Percentiles rank a stretch among this genome's conserved stretches.
These are phyloP conservation scores for Penicillium sp. DNA, from an alignment of 2,329 filamentous ascomycete species.

Conservation along the genomic window DNA sequence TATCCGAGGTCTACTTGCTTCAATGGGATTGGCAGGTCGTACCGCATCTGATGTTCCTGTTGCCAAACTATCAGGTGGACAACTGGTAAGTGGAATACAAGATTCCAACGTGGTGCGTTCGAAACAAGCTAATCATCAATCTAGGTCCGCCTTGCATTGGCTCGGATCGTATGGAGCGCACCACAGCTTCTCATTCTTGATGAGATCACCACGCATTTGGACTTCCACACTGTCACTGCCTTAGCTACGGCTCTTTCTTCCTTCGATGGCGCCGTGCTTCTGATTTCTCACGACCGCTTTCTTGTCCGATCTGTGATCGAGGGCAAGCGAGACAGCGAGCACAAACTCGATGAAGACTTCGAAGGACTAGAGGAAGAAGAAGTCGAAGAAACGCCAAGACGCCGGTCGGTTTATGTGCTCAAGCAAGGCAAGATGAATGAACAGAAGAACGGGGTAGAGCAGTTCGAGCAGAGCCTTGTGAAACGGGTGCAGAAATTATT, in stretches of 20 bases:
- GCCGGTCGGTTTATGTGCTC: conserved; percentile 61
- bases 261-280: conserved; percentile 72
- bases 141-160: conserved; percentile 61
- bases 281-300: conserved; percentile 81
- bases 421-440: conserved; percentile 57
- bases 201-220: conserved; percentile 81
- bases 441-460: conserved; percentile 60
- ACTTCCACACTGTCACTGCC: conserved; percentile 75
- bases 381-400: conserved; percentile 44
- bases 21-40: conserved; percentile 68
- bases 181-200: conserved; percentile 75
- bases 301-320: conserved; percentile 73
- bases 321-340: conserved; percentile 50
- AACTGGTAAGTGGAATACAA: conserved; percentile 58
- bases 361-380: conserved; percentile 49
- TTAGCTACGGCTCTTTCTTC: conserved; percentile 63
- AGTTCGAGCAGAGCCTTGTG: conserved; percentile 65
- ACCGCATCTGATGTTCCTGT: conserved; percentile 72
- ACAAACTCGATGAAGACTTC: conserved; percentile 44
- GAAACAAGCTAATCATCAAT: neutral
- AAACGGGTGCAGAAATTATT: conserved; percentile 55
- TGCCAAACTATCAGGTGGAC: conserved; percentile 72
- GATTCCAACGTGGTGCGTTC: neutral
- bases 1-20: conserved; percentile 63
- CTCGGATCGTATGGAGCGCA: conserved; percentile 64